phyloP scores from a whole-genome alignment of 2,329 filamentous ascomycete genomes.

The Alternaria burnsii region DNA sequence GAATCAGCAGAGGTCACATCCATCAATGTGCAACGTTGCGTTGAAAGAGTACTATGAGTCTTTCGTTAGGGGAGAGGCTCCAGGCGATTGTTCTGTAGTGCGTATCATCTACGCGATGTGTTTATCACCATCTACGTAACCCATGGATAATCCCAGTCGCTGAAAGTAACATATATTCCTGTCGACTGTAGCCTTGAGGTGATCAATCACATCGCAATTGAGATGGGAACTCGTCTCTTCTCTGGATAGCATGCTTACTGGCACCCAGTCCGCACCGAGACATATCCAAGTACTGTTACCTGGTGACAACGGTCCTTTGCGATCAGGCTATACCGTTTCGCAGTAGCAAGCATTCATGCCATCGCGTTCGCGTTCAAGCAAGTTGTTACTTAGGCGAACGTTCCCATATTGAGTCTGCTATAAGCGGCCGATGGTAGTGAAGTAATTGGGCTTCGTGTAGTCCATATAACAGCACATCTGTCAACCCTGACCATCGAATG shows the following conservation, averaged over 20 bases:
- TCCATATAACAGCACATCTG: neutral
- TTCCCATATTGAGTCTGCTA: too few species aligned
- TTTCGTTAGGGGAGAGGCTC: too few species aligned
- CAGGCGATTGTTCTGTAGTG: neutral
- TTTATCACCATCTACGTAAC: neutral
- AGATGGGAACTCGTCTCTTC: neutral
- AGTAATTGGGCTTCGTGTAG: neutral
- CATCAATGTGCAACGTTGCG: neutral
- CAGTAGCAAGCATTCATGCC: neutral
- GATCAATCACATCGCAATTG: neutral
- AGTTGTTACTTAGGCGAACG: too few species aligned
- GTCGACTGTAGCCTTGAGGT: neutral
- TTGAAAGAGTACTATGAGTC: neutral
- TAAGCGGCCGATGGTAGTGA: neutral
- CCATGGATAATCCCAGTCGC: neutral
- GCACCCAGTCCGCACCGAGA: neutral
- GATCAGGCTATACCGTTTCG: neutral
- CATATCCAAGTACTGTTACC: neutral
- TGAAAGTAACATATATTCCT: neutral
- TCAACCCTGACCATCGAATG: neutral
- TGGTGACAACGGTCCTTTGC: neutral
- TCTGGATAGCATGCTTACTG: neutral
- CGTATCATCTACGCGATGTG: neutral
- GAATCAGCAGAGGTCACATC: conserved; percentile 78
- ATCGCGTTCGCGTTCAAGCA: neutral